These are phyloP conservation scores for Lasiosphaeriaceae sp. DNA, from an alignment of 495 filamentous ascomycete genomes.

Conservation along the genomic window DNA sequence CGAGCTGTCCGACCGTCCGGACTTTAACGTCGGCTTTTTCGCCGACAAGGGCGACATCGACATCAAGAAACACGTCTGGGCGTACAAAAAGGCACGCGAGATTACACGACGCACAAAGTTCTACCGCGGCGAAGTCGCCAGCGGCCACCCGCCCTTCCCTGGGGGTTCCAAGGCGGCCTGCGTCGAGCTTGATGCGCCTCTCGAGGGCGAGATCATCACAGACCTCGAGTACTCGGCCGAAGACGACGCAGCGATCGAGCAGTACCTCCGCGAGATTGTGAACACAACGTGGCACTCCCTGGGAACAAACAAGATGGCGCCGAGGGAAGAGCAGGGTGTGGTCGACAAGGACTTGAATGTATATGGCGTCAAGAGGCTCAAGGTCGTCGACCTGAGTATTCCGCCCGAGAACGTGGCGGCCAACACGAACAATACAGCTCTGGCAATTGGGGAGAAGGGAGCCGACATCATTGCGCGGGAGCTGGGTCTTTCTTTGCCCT, in stretches of 20 bases:
- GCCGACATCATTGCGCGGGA: constrained; percentile 54
- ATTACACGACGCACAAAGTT: constrained; percentile 49
- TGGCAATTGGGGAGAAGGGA: constrained; percentile 58
- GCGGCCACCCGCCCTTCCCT: constrained; percentile 50
- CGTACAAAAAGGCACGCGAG: constrained; percentile 54
- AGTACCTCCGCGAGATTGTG: constrained; percentile 10
- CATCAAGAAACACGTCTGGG: constrained; percentile 43
- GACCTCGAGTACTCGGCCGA: constrained; percentile 32
- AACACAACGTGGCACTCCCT: constrained; percentile 27
- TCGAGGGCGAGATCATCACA: constrained; percentile 12
- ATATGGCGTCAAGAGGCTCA: constrained; percentile 18
- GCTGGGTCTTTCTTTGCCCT: constrained; percentile 30
- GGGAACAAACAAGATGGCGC: constrained; percentile 24
- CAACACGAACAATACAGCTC: constrained; percentile 59
- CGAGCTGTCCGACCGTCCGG: constrained; percentile 25
- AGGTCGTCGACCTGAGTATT: constrained; percentile 37
- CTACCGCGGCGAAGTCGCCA: constrained; percentile 50
- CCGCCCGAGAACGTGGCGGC: constrained; percentile 56
- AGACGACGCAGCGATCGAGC: constrained; percentile 41
- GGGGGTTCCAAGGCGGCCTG: constrained; percentile 40
- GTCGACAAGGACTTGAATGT: constrained; percentile 21
- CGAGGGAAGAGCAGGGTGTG: constrained; percentile 12
- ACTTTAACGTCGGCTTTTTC: constrained; percentile 45
- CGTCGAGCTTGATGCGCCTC: constrained; percentile 29
- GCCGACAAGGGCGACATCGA: constrained; percentile 36